Percentiles rank a stretch among this genome's conserved stretches.
Evolutionary conservation across 2,329 filamentous ascomycete genomes (phyloP).

Genomic region (Stemphylium vesicarium): DNA sequence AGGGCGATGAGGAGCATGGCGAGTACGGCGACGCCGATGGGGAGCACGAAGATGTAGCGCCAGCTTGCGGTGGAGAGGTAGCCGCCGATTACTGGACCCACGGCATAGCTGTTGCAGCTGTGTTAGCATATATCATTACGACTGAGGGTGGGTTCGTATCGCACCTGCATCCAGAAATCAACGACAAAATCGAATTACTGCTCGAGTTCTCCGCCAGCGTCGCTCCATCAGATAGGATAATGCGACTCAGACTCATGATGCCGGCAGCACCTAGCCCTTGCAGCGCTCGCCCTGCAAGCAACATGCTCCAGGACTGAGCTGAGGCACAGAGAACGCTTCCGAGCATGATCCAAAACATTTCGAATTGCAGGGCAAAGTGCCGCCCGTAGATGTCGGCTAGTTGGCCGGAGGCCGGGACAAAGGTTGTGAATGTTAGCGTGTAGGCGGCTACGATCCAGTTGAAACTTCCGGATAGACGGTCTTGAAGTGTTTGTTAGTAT

Average conservation of each 20-base stretch:
- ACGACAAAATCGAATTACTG: slow-evolving; percentile 69
- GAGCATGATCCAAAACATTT: slow-evolving; percentile 59
- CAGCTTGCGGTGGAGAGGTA: slow-evolving; percentile 63
- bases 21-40: slow-evolving; percentile 46
- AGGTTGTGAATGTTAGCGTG: slow-evolving; percentile 70
- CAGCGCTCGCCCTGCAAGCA: slow-evolving; percentile 68
- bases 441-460: slow-evolving; percentile 72
- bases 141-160: background rate
- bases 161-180: slow-evolving; percentile 62
- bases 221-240: slow-evolving; percentile 70
- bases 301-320: slow-evolving; percentile 63
- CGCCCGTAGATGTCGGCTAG: slow-evolving; percentile 70
- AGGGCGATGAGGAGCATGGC: slow-evolving; percentile 63
- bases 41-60: slow-evolving; percentile 71
- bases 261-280: slow-evolving; percentile 69
- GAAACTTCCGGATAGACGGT: slow-evolving; percentile 61
- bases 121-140: background rate
- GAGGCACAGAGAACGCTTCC: slow-evolving; percentile 68
- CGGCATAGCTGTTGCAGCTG: slow-evolving; percentile 61
- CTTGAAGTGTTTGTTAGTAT: slow-evolving; percentile 25
- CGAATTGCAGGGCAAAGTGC: slow-evolving; percentile 63
- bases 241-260: slow-evolving; percentile 65
- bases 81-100: slow-evolving; percentile 68
- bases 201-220: slow-evolving; percentile 73
- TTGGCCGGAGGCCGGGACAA: slow-evolving; percentile 71